Evolutionary conservation across 176 grass and related monocot species (phyloP), one percentile per base, ranked within the genome.

Genomic region (Tillandsia fasciculata): DNA sequence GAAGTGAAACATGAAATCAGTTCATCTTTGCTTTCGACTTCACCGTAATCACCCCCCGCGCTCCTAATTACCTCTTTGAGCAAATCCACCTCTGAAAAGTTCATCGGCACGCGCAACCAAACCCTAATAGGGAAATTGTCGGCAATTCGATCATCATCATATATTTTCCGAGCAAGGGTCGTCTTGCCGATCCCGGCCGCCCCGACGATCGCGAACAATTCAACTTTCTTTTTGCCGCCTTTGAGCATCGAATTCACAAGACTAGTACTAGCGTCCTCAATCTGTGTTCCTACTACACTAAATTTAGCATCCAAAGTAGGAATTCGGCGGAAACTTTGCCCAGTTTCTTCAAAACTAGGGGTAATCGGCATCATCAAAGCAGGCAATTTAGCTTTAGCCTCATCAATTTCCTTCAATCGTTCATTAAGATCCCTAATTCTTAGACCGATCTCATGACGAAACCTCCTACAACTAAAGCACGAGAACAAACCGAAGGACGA

Each of bases 151-250:
- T 80, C 83, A 3, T 91, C 66, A 15, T 82, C 52, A 53, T 78
- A 96, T 75, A 96, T 81, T 76, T 63, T 83, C 64, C 69, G 72
- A 51, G 85, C 88, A 82, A 96, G 80, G 0, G 78, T 89, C 0
- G 85, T 91, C 86, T 96, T 96, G 51, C 88, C 92, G 2, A 96
- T 87, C 42, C 85, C 92, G 52, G 72, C 81, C 0, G 70, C 75
- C 2, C 92, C 92, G 20, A 87, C 70, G 50, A 96, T 70, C 58
- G 76, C 91, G 5, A 91, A 88, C 52, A 88, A 28, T 18, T 83
- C 82, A 52, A 81, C 88, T 70, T 89, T 89, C 69, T 91, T 88
- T 70, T 91, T 84, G 49, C 77, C 86, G 52, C 83, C 73, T 53
- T 77, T 82, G 22, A 91, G 29, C 76, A 96, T 78, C 53, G 75